These are phyloP conservation scores for Daedaleopsis sinensis DNA, from an alignment of 768 basidiomycete species.

Conservation along the genomic window DNA sequence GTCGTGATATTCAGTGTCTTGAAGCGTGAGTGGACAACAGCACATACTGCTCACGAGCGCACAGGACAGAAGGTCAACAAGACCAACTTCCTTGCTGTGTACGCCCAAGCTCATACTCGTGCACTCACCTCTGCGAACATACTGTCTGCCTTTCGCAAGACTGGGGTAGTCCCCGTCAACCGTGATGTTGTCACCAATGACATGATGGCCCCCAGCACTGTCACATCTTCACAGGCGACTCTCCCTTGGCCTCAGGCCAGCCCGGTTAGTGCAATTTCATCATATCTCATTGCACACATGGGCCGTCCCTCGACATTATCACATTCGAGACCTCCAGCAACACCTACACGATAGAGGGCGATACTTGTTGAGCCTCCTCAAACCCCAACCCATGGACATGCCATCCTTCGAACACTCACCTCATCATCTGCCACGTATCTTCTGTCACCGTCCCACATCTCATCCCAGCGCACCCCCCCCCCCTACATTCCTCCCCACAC, in stretches of 20 bases:
- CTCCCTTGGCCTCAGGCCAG: background rate
- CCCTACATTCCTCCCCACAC: too few relatives aligned
- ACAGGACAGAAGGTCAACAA: too few relatives aligned
- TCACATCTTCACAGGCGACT: constrained; percentile 12
- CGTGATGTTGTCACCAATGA: constrained; percentile 33
- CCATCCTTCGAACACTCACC: background rate
- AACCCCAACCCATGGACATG: too few relatives aligned
- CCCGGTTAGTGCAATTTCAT: background rate
- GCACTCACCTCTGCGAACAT: constrained; percentile 38
- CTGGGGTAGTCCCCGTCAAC: constrained; percentile 43
- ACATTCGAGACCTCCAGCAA: background rate
- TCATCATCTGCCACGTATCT: background rate
- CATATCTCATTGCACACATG: background rate
- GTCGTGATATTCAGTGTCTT: too few relatives aligned
- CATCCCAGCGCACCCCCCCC: constrained; percentile 2
- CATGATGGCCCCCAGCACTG: constrained; percentile 41
- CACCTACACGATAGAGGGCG: background rate
- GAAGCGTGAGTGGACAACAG: too few relatives aligned
- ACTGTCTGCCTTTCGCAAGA: constrained; percentile 39
- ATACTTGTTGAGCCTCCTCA: too few relatives aligned
- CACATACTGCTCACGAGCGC: too few relatives aligned
- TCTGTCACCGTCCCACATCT: background rate
- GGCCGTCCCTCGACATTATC: background rate
- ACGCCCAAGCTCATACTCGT: constrained; percentile 34
- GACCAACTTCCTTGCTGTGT: too few relatives aligned